A percentile compares a stretch with the other conserved stretches of the same genome.
Conservation (phyloP, 495 filamentous ascomycete species). For the Glarea lozoyensis region DNA sequence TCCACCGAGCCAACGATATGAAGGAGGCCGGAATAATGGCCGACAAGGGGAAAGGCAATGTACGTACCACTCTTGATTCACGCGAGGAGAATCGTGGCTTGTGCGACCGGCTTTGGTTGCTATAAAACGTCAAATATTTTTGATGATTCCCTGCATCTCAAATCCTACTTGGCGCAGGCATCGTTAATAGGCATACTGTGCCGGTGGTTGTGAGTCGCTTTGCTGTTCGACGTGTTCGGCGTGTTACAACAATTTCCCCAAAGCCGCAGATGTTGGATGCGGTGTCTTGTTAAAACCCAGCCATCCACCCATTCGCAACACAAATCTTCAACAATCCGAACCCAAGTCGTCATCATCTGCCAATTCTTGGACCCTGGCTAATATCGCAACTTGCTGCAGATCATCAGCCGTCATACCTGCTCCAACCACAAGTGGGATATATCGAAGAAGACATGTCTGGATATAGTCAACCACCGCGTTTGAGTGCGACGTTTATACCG, state of each 20-base stretch:
- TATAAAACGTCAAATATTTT: no score
- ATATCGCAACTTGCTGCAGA: background rate
- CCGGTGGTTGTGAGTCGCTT: no score
- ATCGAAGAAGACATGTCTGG: constrained; percentile 1
- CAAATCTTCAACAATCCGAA: background rate
- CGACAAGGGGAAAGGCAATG: background rate
- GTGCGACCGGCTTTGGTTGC: no score
- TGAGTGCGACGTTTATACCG: constrained; percentile 86
- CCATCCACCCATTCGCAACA: no score
- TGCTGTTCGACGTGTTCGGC: background rate
- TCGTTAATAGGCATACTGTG: background rate
- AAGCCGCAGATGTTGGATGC: no score
- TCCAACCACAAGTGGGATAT: background rate
- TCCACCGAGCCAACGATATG: no score
- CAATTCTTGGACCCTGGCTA: no score
- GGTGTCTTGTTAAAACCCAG: no score
- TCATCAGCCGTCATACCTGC: constrained; percentile 1
- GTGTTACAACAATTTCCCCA: background rate
- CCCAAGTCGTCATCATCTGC: background rate
- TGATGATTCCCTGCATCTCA: background rate
- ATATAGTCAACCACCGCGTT: constrained; percentile 15
- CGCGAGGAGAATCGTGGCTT: no score
- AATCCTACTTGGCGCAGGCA: background rate
- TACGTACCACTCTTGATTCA: background rate
- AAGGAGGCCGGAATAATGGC: no score